Evolutionary conservation across 805 yeast genomes (phyloP).

Genomic region (Teunomyces barrocoloradensis): DNA sequence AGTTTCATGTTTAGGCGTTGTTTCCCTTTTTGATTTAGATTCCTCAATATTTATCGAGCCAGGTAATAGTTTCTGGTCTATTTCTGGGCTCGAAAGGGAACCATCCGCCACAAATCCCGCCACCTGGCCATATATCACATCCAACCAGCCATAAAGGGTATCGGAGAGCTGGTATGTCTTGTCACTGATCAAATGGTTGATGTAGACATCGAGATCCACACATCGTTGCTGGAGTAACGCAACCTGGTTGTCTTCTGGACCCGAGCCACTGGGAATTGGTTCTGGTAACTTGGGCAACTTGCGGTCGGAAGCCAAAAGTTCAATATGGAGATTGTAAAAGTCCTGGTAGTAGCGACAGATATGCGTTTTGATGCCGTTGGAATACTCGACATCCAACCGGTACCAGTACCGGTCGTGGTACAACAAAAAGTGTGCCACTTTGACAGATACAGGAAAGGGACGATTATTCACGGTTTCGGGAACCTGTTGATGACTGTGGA

Average conservation of each 20-base stretch:
- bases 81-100: constrained; percentile 18
- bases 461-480: constrained; percentile 28
- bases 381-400: constrained; percentile 40
- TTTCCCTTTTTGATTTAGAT: not conserved
- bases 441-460: constrained; percentile 32
- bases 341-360: constrained; percentile 52
- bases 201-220: constrained; percentile 38
- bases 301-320: constrained; percentile 14
- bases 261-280: constrained; percentile 37
- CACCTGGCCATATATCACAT: constrained; percentile 19
- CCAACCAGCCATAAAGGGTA: constrained; percentile 29
- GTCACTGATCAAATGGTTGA: constrained; percentile 31
- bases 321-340: constrained; percentile 45
- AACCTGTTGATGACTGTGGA: constrained; percentile 19
- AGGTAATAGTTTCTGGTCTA: constrained; percentile 19
- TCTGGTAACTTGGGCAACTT: constrained; percentile 45
- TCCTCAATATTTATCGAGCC: constrained; percentile 12
- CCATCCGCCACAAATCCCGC: constrained; percentile 21
- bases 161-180: constrained; percentile 26
- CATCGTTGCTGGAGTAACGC: constrained; percentile 35
- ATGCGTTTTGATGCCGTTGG: constrained; percentile 34
- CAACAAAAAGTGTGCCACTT: constrained; percentile 39
- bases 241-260: constrained; percentile 11
- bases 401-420: constrained; percentile 51
- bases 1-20: constrained; percentile 6